These are phyloP conservation scores for Nicotiana benthamiana DNA, from an alignment of 257 asterid genomes.

Conservation along the genomic window DNA sequence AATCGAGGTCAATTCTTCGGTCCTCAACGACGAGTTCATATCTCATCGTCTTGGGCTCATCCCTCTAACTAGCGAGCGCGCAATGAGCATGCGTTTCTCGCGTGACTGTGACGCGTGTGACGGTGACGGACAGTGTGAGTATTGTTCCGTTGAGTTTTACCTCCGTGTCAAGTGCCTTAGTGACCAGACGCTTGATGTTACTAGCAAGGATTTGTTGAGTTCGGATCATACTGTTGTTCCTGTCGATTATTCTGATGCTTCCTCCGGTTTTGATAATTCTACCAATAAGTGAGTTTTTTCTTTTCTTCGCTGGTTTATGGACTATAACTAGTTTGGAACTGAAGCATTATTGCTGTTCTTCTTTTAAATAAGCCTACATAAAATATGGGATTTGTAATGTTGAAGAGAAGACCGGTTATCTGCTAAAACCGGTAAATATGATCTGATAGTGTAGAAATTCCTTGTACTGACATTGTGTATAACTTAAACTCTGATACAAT, in stretches of 20 bases:
- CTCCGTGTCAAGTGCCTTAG: constrained; percentile 62
- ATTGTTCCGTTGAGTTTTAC: constrained; percentile 90
- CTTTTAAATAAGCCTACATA: neutral
- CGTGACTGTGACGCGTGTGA: constrained; percentile 99
- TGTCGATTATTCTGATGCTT: constrained; percentile 65
- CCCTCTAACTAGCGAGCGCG: constrained; percentile 81
- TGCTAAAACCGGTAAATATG: no score
- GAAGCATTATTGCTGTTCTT: neutral
- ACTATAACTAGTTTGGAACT: neutral
- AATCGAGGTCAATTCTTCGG: constrained; percentile 92
- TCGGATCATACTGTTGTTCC: constrained; percentile 86
- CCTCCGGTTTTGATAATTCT: constrained; percentile 33
- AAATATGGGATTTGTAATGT: no score
- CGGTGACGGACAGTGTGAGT: constrained; percentile 97
- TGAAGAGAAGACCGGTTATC: no score
- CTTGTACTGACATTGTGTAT: no score
- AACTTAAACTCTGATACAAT: no score
- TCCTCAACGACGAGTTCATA: constrained; percentile 83
- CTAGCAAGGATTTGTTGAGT: constrained; percentile 80
- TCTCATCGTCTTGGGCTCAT: constrained; percentile 92
- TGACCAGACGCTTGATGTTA: constrained; percentile 86
- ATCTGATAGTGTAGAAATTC: no score
- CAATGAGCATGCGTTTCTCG: constrained; percentile 95
- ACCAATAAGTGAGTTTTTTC: constrained; percentile 33
- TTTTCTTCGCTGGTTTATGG: neutral